Evolutionary conservation across 345 rosid species (phyloP).

Genomic region (Bretschneidera sinensis): DNA sequence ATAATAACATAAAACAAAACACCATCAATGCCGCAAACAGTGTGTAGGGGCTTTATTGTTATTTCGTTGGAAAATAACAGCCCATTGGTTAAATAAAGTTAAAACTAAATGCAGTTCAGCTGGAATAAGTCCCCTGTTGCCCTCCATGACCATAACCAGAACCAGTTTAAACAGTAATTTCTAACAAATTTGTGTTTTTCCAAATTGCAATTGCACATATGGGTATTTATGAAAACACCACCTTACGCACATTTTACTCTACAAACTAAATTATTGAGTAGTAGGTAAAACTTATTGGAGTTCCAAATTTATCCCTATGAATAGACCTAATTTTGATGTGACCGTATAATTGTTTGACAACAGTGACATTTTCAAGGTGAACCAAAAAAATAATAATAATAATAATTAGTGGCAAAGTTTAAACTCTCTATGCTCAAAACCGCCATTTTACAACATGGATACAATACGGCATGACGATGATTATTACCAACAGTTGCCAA

Average conservation of each 20-base stretch:
- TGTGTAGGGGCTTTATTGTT: conserved; percentile 6
- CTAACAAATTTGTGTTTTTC: no score
- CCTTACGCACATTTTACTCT: no score
- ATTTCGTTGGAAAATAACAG: background rate
- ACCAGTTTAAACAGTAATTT: no score
- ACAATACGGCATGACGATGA: conserved; percentile 24
- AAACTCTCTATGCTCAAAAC: conserved; percentile 5
- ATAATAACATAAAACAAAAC: conserved; percentile 30
- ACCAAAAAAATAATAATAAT: no score
- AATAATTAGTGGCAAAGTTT: background rate
- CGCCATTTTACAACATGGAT: conserved; percentile 13
- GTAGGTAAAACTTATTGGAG: background rate
- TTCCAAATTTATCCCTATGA: conserved; percentile 8
- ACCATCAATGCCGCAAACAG: conserved; percentile 16
- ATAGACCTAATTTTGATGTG: conserved; percentile 10
- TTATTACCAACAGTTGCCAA: conserved; percentile 38
- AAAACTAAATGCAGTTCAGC: no score
- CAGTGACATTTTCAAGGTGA: conserved; percentile 4
- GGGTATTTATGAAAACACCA: no score
- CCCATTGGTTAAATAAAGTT: no score
- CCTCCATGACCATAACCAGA: no score
- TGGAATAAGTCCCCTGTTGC: no score
- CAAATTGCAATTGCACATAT: no score
- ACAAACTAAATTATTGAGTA: no score
- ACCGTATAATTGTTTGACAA: conserved; percentile 21